Evolutionary conservation across 1,139 yeast species (phyloP), one percentile per base, ranked within the genome.

Genomic region (Saccharomyces hybrid): DNA sequence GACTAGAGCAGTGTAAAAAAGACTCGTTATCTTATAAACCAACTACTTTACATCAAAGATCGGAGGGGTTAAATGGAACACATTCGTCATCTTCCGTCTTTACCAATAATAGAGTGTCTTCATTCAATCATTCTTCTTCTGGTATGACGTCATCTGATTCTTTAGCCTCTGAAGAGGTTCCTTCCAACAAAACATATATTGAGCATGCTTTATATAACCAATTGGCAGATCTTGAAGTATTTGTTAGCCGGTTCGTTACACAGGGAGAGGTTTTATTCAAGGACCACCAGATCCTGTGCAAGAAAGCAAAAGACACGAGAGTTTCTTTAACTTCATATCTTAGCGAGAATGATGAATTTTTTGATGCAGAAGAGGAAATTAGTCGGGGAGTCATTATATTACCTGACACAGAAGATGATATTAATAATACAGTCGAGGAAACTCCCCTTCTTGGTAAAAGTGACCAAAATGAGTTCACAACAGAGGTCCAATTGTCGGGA

Each of bases 291-390:
- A 48, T 44, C 8, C 48, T 61, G 7, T 47, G 61, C 9, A 55
- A 49, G 27, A 59, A 57, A 32, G 52, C 51, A 4, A 52, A 50
- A 38, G 58, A 54, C 9, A 51, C 44, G 34, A 53, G 58, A 26
- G 31, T 60, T 11, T 59, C 65, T 2, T 29, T 61, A 1, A 47
- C 57, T 13, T 64, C 68, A 2, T 55, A 53, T 4, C 58, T 61
- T 31, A 65, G 69, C 48, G 69, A 65, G 11, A 62, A 62, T 44
- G 68, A 64, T 11, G 67, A 63, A 52, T 69, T 58, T 55, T 69
- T 64, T 55, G 73, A 69, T 59, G 73, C 73, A 2, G 63, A 58
- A 32, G 72, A 69, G 31, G 62, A 59, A 11, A 46, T 57, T 4
- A 55, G 51, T 8, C 61, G 58, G 5, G 69, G 70, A 14, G 70